phyloP scores from a whole-genome alignment of 192 early-diverging fungal species.

The Gonapodya prolifera region DNA sequence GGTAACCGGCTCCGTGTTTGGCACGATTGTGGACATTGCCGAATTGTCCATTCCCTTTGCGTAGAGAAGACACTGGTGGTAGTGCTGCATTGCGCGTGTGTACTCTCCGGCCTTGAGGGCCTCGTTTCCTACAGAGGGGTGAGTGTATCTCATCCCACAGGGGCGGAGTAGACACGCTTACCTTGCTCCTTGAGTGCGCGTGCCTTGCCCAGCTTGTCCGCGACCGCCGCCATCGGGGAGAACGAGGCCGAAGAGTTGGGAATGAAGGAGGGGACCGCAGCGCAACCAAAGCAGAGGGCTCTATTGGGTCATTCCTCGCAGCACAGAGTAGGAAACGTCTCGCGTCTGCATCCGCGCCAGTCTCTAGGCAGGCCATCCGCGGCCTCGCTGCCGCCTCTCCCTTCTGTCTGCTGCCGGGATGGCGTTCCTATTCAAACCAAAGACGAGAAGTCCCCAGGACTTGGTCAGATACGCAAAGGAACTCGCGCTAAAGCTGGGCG shows the following conservation, averaged over 20 bases:
- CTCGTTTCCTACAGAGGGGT: not conserved
- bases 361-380: not conserved
- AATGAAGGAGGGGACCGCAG: no score
- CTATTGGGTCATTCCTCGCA: no score
- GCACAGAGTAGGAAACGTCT: no score
- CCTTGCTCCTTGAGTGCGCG: not conserved
- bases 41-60: not conserved
- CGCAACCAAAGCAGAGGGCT: no score
- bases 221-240: not conserved
- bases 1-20: not conserved
- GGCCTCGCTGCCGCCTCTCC: not conserved
- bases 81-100: not conserved
- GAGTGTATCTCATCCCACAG: not conserved
- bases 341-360: not conserved
- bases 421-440: slow-evolving; percentile 70
- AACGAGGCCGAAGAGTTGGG: no score
- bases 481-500: slow-evolving; percentile 60
- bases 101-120: not conserved
- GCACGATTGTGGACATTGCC: not conserved
- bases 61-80: not conserved
- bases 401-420: slow-evolving; percentile 18
- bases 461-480: slow-evolving; percentile 80
- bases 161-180: not conserved
- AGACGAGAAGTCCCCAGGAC: slow-evolving; percentile 77
- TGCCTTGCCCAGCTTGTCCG: not conserved